Evolutionary conservation across 2,329 filamentous ascomycete species (phyloP).

Genomic region (Aspergillus fumigatiaffinis): DNA sequence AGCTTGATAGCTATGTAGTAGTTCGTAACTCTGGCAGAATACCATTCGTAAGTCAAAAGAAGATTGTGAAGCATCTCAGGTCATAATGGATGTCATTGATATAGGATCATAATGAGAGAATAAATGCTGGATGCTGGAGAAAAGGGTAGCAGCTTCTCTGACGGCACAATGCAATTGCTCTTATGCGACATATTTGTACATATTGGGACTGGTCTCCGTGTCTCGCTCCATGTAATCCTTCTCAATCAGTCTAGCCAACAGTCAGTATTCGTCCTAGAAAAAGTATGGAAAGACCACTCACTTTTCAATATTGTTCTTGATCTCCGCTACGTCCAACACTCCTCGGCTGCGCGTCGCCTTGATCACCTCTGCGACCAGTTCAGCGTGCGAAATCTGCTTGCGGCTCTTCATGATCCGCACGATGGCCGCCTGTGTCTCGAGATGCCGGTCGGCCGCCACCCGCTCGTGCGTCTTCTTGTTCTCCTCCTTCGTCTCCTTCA

Average conservation of each 20-base stretch:
- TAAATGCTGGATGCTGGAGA: neutral
- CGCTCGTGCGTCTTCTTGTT: constrained; percentile 91
- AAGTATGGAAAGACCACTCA: constrained; percentile 44
- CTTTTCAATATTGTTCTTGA: constrained; percentile 97
- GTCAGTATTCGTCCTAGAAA: neutral
- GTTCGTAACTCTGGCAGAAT: too few species aligned
- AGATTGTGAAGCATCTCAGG: too few species aligned
- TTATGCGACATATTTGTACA: constrained; percentile 68
- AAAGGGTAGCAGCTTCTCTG: too few species aligned
- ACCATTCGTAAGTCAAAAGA: too few species aligned
- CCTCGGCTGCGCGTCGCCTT: constrained; percentile 82
- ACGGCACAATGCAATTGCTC: neutral
- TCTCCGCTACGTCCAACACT: constrained; percentile 77
- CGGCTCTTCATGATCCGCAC: constrained; percentile 95
- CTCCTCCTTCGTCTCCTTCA: constrained; percentile 92
- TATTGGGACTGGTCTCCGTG: constrained; percentile 49
- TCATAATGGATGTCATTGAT: neutral
- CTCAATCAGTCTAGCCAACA: constrained; percentile 67
- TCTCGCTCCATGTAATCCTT: constrained; percentile 89
- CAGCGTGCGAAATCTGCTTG: constrained; percentile 80
- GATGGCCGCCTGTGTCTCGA: constrained; percentile 95
- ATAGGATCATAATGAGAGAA: neutral
- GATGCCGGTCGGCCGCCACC: constrained; percentile 83
- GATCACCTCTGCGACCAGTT: constrained; percentile 88
- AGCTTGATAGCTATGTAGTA: too few species aligned